Conservation (phyloP, 2,329 filamentous ascomycete genomes). For the Penicillium sp. region DNA sequence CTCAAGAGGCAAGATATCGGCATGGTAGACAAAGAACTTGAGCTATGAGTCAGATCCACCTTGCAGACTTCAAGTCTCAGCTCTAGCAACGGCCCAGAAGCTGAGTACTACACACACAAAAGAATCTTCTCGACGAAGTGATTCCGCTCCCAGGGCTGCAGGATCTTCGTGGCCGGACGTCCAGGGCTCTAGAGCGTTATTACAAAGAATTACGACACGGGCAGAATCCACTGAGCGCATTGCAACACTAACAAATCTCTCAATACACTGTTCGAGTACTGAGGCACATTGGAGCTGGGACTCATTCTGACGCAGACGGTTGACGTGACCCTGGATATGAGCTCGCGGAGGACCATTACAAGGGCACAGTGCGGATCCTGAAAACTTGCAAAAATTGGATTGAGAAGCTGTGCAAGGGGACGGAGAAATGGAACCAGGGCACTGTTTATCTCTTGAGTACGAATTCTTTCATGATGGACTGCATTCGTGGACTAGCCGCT, state of each 20-base stretch:
- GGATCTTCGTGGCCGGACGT: constrained; percentile 38
- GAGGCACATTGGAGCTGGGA: constrained; percentile 32
- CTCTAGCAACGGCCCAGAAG: constrained; percentile 35
- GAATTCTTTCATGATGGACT: constrained; percentile 40
- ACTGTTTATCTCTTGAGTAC: constrained; percentile 42
- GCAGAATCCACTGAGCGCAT: constrained; percentile 32
- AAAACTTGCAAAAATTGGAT: constrained; percentile 40
- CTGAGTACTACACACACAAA: constrained; percentile 30
- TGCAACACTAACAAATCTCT: constrained; percentile 34
- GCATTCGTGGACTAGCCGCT: constrained; percentile 41
- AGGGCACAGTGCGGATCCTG: constrained; percentile 34
- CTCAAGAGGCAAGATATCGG: constrained; percentile 26
- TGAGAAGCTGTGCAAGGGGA: constrained; percentile 27
- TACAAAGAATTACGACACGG: constrained; percentile 27
- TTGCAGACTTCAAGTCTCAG: constrained; percentile 40
- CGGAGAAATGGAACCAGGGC: constrained; percentile 34
- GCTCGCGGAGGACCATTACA: constrained; percentile 28
- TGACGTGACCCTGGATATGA: constrained; percentile 42
- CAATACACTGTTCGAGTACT: constrained; percentile 30
- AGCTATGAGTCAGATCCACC: constrained; percentile 24
- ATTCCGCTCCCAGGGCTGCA: constrained; percentile 29
- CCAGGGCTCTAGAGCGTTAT: constrained; percentile 43
- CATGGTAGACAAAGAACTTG: constrained; percentile 35
- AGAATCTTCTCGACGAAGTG: constrained; percentile 23
- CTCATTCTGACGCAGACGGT: constrained; percentile 40